Base-by-base conservation (phyloP, 2,329 filamentous ascomycete genomes). In the Stylonectria norvegica region DNA sequence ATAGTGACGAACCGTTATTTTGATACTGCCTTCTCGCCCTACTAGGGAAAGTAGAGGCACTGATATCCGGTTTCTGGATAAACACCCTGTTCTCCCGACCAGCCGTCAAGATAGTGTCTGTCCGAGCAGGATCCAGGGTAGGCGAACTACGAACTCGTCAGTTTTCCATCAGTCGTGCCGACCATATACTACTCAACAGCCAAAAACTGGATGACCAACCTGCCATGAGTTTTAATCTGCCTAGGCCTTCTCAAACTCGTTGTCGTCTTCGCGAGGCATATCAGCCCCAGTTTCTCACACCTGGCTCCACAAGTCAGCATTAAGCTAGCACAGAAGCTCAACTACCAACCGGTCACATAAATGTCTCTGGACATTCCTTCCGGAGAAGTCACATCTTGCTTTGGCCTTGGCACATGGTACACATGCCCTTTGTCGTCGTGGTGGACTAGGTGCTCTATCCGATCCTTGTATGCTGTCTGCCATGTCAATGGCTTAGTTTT, bases 201-300 rank as follows among this genome's bases (percentile, higher is more conserved):
- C n/a, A n/a, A n/a, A n/a, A n/a, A n/a, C n/a, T n/a, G n/a, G n/a
- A n/a, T n/a, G n/a, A n/a, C 50, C 38, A 48, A 64, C 61, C 48
- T 57, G 16, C 48, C 48, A 15, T 52, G 34, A 10, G 47, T 48
- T 23, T 55, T 55, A 20, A 64, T 53, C 32, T 58, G 61, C 12
- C 61, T 53, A 5, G 61, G 52, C 40, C 52, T 64, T 37, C 63
- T 56, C 34, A 66, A 34, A 14, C 55, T 48, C 29, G 43, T 57
- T 3, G 55, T 56, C 5, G 54, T 49, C 46, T 62, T 63, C 3
- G 53, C 52, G 4, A 38, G 31, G 37, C 63, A 66, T 4, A 53
- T 48, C 4, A 57, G 56, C 3, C 48, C 50, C 22, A 61, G 37
- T 34, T 50, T 43, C 20, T 60, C 47, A 29, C 60, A 65, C 33